Base-by-base conservation (phyloP, 2,329 filamentous ascomycete species). In the Claviceps sp. region DNA sequence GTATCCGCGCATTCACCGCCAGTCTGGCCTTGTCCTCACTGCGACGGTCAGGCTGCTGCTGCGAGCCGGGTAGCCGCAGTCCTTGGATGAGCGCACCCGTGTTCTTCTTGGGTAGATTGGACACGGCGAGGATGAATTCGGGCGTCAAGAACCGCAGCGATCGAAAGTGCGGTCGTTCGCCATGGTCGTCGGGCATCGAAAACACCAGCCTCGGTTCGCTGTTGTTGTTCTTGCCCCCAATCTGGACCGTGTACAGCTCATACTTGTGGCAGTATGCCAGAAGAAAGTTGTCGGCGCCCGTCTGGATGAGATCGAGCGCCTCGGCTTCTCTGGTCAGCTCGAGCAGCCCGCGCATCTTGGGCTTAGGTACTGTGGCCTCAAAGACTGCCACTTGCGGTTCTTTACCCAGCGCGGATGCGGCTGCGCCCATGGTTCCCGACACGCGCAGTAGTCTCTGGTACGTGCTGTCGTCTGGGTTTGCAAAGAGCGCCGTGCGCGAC, bases 371-470 rank as follows among this genome's bases (percentile, higher is more conserved):
- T 1, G 72, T 69, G 1, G 72, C 70, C 63, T 86, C 79, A 63
- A 95, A 95, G 43, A 95, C 69, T 26, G 88, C 84, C 55, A 96
- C 78, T 68, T 96, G 86, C 13, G 85, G 79, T 47, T 85, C 73
- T 55, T 81, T 82, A 20, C 86, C 82, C 56, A 95, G 72, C 30
- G 86, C 87, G 1, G 88, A 90, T 9, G 88, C 85, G 55, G 86
- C 82, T 13, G 82, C 89, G 54, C 86, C 89, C 41, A 95, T 73
- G 54, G 87, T 78, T 44, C 77, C 76, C 40, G 75, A 75, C 43
- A 84, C 62, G 58, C 79, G 74, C 60, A 82, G 63, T 48, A 82
- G 60, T 54, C 80, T 71, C 66, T 84, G 81, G 63, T 84, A 84
- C 56, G 69, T 66, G 58, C 80, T 77, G 52, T 69, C 68, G 59